These are phyloP conservation scores for Porpolomopsis calyptriformis DNA, from an alignment of 768 basidiomycete species.

Conservation along the genomic window DNA sequence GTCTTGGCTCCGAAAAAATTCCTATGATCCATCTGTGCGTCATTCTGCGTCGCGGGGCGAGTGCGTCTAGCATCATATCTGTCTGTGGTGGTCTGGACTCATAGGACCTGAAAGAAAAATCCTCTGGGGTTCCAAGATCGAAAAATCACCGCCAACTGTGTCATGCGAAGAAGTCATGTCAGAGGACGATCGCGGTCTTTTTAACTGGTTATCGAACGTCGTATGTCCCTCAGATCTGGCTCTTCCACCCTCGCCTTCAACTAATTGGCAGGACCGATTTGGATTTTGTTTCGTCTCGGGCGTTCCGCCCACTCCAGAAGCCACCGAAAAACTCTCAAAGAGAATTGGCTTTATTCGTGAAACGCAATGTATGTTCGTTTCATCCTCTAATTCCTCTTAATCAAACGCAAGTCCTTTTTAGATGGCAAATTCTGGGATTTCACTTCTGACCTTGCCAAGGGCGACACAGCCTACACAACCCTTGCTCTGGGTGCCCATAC, in stretches of 20 bases:
- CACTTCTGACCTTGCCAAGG: conserved; percentile 80
- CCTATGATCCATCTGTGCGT: conserved; percentile 63
- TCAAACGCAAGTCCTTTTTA: conserved; percentile 19
- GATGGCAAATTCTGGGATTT: conserved; percentile 98
- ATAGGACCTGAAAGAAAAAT: conserved; percentile 41
- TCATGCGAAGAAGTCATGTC: conserved; percentile 66
- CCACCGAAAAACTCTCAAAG: conserved; percentile 66
- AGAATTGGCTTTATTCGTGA: conserved; percentile 84
- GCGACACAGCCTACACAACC: conserved; percentile 91
- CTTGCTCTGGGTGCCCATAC: conserved; percentile 79
- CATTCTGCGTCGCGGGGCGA: conserved; percentile 24
- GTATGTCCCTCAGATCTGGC: conserved; percentile 33
- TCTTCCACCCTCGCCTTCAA: not conserved
- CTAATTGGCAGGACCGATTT: conserved; percentile 51
- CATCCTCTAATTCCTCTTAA: not conserved
- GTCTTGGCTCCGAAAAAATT: conserved; percentile 68
- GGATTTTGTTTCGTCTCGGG: conserved; percentile 84
- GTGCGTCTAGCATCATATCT: conserved; percentile 20
- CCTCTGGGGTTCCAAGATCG: conserved; percentile 74
- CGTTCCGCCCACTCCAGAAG: conserved; percentile 71
- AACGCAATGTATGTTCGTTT: conserved; percentile 40
- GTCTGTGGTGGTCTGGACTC: not conserved
- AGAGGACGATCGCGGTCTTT: conserved; percentile 51
- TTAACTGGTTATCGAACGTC: conserved; percentile 72
- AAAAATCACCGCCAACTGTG: conserved; percentile 63